phyloP scores from a whole-genome alignment of 176 grass and related monocot genomes.

The Aegilops sharonensis region DNA sequence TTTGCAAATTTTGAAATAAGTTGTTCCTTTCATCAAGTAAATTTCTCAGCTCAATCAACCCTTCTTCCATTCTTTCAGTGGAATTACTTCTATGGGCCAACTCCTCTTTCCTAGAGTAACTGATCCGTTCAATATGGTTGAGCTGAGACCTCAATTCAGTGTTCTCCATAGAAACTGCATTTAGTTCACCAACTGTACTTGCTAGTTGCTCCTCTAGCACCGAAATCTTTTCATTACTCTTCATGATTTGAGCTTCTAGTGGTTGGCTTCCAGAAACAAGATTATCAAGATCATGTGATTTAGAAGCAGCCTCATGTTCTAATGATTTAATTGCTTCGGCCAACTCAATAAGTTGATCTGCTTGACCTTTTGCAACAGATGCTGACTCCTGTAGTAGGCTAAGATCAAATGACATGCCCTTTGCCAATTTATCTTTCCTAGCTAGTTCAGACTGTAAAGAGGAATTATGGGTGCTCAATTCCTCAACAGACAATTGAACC shows the following conservation, averaged over 20 bases:
- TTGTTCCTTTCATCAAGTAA: slow-evolving; percentile 24
- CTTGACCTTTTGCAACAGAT: slow-evolving; percentile 69
- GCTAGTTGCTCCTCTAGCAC: slow-evolving; percentile 48
- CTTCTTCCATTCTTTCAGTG: slow-evolving; percentile 53
- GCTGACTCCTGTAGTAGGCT: slow-evolving; percentile 85
- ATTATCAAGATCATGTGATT: slow-evolving; percentile 50
- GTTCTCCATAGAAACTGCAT: slow-evolving; percentile 48
- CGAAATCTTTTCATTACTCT: slow-evolving; percentile 44
- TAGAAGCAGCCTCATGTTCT: slow-evolving; percentile 44
- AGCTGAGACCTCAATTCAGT: slow-evolving; percentile 52
- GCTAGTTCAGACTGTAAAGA: slow-evolving; percentile 66
- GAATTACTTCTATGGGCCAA: slow-evolving; percentile 40
- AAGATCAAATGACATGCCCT: slow-evolving; percentile 87
- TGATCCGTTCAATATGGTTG: slow-evolving; percentile 33
- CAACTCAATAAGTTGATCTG: slow-evolving; percentile 50
- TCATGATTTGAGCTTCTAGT: slow-evolving; percentile 54
- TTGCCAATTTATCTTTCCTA: slow-evolving; percentile 72
- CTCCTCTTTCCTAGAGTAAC: slow-evolving; percentile 50
- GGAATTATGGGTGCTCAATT: slow-evolving; percentile 51
- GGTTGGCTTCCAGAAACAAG: slow-evolving; percentile 33
- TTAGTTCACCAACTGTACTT: slow-evolving; percentile 43
- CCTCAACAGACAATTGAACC: slow-evolving; percentile 48
- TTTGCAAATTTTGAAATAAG: slow-evolving; percentile 37
- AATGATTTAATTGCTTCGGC: slow-evolving; percentile 49
- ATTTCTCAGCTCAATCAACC: slow-evolving; percentile 38